Evolutionary conservation across 2,329 filamentous ascomycete genomes (phyloP), one percentile per base, ranked within the genome.

Genomic region (Trichoderma atrobrunneum): DNA sequence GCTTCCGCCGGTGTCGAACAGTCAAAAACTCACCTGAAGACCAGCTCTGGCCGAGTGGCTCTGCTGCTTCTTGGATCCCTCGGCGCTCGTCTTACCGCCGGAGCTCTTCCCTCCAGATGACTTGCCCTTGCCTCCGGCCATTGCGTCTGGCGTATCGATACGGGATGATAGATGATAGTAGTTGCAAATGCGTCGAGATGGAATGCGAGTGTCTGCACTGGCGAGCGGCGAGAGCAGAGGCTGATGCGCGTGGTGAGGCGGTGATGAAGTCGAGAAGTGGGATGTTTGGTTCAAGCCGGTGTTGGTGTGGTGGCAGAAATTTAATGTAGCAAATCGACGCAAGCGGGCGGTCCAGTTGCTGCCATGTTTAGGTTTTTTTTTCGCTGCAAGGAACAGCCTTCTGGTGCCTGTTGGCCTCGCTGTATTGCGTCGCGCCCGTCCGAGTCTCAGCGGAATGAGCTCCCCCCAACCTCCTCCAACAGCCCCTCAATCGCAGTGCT

Each of bases 1-100:
- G 54, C 60, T 56, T 28, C 62, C 30, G 63, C 28, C n/a, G 62
- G 54, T 28, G 28, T 28, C 30, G 30, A 36, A 30, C 57, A 54
- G n/a, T 26, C 56, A n/a, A 34, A 68, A 64, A 77, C 93, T 88
- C 87, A 98, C 95, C 92, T 98, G 95, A 78, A 98, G 89, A 81
- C 95, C 95, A 82, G 95, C 95, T 84, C 96, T 95, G 80, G 94
- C 93, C 79, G 94, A 97, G 87, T 97, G 95, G 86, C 96, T 97
- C 86, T 97, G 93, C 81, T 93, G 92, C 87, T 97, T 97, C 86
- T 93, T 93, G 81, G 90, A 85, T 70, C 88, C 88, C 76, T 91
- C 91, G 79, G 80, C 85, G 73, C 85, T 85, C 64, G 86, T 87
- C 87, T 96, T 96, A 78, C 93, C 93, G 78, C 93, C 93, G 72